These are phyloP conservation scores for Pythium grandisporangium DNA, from an alignment of 352 stramenopile species.

Conservation along the genomic window DNA sequence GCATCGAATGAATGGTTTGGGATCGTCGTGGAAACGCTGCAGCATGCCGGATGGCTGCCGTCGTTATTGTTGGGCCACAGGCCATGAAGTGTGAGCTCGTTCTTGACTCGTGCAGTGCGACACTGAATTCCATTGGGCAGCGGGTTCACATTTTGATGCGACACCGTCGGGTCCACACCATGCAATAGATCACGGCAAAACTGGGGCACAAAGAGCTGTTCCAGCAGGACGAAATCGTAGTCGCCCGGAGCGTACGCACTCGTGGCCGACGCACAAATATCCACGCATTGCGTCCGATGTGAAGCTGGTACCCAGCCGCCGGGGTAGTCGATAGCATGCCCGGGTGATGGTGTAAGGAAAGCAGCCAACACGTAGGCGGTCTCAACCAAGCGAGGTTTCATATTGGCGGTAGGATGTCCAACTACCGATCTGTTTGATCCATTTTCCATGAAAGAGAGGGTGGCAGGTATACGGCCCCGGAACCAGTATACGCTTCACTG, in stretches of 20 bases:
- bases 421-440: too few relatives aligned
- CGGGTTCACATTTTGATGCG: constrained; percentile 35
- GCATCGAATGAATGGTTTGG: constrained; percentile 27
- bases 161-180: constrained; percentile 36
- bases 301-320: constrained; percentile 21
- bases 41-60: constrained; percentile 27
- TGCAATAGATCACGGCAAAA: constrained; percentile 40
- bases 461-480: too few relatives aligned
- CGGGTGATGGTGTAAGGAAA: too few relatives aligned
- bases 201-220: constrained; percentile 47
- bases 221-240: constrained; percentile 43
- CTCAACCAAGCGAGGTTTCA: too few relatives aligned
- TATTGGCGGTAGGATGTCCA: too few relatives aligned
- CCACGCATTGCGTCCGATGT: constrained; percentile 21
- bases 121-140: constrained; percentile 35
- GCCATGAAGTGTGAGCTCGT: constrained; percentile 35
- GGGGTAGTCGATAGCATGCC: constrained; percentile 26
- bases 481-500: too few relatives aligned
- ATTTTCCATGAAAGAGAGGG: too few relatives aligned
- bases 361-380: too few relatives aligned
- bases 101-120: constrained; percentile 12
- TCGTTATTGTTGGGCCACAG: constrained; percentile 42
- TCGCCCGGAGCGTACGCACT: constrained; percentile 13
- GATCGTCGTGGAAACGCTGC: constrained; percentile 23
- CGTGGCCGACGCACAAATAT: constrained; percentile 22